These are phyloP conservation scores for Yamadazyma phyllophila DNA, from an alignment of 805 yeast genomes.

Conservation along the genomic window DNA sequence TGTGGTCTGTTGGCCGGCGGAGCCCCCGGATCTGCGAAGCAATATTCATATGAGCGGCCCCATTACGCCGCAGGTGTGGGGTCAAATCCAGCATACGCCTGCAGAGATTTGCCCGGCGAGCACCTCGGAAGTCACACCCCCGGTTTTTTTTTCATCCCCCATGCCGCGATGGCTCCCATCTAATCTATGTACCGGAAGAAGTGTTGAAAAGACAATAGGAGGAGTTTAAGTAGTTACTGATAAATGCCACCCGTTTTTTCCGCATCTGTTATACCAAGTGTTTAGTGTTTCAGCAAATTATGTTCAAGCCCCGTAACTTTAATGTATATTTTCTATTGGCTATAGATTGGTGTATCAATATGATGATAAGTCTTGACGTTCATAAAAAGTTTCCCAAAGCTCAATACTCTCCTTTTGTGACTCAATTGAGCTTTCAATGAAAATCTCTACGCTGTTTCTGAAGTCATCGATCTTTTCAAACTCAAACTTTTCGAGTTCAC, in stretches of 20 bases:
- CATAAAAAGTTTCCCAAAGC: slow-evolving; percentile 86
- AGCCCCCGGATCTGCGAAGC: background rate
- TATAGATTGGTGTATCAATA: background rate
- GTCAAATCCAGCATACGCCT: background rate
- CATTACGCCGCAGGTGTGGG: background rate
- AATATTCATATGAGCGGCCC: background rate
- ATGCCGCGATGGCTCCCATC: slow-evolving; percentile 23
- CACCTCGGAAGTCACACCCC: background rate
- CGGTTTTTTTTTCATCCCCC: slow-evolving; percentile 10
- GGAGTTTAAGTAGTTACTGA: slow-evolving; percentile 14
- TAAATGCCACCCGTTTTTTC: background rate
- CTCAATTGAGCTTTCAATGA: slow-evolving; percentile 86
- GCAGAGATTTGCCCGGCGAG: too few relatives aligned
- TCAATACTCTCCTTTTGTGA: slow-evolving; percentile 89
- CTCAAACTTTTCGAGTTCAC: slow-evolving; percentile 69
- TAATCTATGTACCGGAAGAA: slow-evolving; percentile 19
- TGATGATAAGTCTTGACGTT: slow-evolving; percentile 31
- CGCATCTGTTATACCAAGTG: background rate
- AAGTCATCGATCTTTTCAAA: slow-evolving; percentile 77
- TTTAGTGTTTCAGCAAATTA: background rate
- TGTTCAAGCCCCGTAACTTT: too few relatives aligned
- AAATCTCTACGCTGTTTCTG: slow-evolving; percentile 85
- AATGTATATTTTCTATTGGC: too few relatives aligned
- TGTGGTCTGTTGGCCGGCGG: background rate
- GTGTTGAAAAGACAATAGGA: slow-evolving; percentile 23